These are phyloP conservation scores for Athelia psychrophila DNA, from an alignment of 1,284 basidiomycete species.

Conservation along the genomic window DNA sequence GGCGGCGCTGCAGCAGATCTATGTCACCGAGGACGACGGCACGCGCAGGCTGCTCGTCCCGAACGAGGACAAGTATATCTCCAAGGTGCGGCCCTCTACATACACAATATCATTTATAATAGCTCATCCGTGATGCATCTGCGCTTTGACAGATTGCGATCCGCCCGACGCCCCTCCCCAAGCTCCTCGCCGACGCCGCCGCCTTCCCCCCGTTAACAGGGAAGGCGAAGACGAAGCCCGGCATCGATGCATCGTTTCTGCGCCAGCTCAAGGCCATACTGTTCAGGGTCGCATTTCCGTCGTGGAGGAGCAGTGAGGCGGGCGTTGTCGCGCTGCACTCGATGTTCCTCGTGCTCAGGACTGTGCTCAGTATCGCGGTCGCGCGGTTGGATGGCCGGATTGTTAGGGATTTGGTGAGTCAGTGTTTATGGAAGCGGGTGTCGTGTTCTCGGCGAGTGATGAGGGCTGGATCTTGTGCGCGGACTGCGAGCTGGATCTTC, in stretches of 20 bases:
- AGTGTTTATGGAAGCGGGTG: too few species aligned
- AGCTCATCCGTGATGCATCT: slow-evolving; percentile 1
- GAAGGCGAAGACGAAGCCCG: slow-evolving; percentile 46
- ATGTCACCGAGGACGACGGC: slow-evolving; percentile 52
- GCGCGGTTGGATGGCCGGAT: slow-evolving; percentile 90
- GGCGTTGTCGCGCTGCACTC: slow-evolving; percentile 81
- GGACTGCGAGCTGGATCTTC: too few species aligned
- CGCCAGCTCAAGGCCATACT: slow-evolving; percentile 78
- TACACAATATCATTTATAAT: neutral
- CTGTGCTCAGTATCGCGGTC: slow-evolving; percentile 84
- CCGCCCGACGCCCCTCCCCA: slow-evolving; percentile 38
- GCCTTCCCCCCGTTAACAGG: slow-evolving; percentile 53
- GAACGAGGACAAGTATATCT: slow-evolving; percentile 50
- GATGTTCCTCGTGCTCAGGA: slow-evolving; percentile 84
- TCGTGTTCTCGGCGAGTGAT: too few species aligned
- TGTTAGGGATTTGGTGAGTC: slow-evolving; percentile 83
- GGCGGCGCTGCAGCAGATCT: slow-evolving; percentile 53
- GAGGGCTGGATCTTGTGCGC: too few species aligned
- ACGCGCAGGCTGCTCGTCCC: slow-evolving; percentile 67
- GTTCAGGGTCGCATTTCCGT: slow-evolving; percentile 71
- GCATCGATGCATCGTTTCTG: slow-evolving; percentile 79
- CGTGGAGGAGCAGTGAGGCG: slow-evolving; percentile 72
- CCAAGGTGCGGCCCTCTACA: slow-evolving; percentile 42
- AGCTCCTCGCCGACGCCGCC: slow-evolving; percentile 43
- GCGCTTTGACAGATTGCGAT: slow-evolving; percentile 39